phyloP scores from a whole-genome alignment of 2,329 filamentous ascomycete species.

The Colletotrichum sp. region DNA sequence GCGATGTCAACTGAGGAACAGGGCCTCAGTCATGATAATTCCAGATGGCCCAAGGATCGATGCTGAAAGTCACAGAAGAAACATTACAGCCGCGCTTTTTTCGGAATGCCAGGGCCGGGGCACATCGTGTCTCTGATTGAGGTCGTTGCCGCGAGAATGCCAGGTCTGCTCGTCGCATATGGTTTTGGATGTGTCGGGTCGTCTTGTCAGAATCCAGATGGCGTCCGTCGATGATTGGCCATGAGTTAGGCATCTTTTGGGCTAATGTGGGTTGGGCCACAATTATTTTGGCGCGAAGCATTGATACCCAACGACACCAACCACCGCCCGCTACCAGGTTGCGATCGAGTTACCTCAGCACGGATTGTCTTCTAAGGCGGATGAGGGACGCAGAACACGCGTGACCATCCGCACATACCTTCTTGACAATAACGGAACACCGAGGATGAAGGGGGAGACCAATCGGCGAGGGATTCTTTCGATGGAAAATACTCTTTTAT shows the following conservation, averaged over 20 bases:
- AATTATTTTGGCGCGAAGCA: constrained; percentile 37
- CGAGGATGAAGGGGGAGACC: neutral
- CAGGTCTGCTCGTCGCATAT: neutral
- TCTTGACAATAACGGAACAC: neutral
- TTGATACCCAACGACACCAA: constrained; percentile 41
- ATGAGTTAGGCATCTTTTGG: constrained; percentile 14
- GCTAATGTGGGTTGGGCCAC: constrained; percentile 34
- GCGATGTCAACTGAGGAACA: neutral
- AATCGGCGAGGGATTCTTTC: neutral
- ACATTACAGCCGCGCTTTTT: neutral
- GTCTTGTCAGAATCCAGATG: constrained; percentile 1
- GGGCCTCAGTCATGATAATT: neutral
- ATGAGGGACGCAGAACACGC: neutral
- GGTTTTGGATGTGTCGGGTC: constrained; percentile 1
- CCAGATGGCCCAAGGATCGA: neutral
- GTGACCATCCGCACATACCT: neutral
- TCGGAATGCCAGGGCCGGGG: neutral
- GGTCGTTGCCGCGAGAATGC: neutral
- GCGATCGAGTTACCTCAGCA: neutral
- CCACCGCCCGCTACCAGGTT: neutral
- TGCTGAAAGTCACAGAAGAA: neutral
- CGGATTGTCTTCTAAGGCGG: neutral
- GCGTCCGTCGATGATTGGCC: constrained; percentile 15
- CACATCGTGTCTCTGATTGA: neutral
- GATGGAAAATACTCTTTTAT: neutral